Evolutionary conservation across 371 early-diverging fungal genomes (phyloP).

Genomic region (Mortierella sp.): DNA sequence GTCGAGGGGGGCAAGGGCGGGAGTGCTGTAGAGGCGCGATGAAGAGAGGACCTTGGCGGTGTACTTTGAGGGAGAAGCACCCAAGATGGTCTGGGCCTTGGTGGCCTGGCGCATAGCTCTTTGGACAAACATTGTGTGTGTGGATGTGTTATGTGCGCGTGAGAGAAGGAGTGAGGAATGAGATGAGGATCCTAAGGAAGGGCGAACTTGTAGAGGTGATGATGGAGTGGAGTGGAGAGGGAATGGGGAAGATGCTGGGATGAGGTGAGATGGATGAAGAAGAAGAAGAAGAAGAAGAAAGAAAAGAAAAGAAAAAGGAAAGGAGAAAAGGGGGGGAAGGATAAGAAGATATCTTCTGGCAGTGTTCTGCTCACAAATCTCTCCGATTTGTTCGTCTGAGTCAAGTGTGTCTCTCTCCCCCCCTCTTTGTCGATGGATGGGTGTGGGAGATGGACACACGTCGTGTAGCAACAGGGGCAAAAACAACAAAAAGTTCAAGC

Average conservation of each 20-base stretch:
- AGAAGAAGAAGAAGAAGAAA: background rate
- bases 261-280: slow-evolving; percentile 10
- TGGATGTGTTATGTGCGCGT: background rate
- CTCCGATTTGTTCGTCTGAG: slow-evolving; percentile 13
- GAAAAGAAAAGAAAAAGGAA: background rate
- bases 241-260: background rate
- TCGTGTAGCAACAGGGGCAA: background rate
- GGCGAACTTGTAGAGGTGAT: background rate
- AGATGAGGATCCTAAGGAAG: background rate
- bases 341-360: background rate
- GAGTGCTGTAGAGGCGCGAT: slow-evolving; percentile 44
- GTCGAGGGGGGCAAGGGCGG: slow-evolving; percentile 45
- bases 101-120: slow-evolving; percentile 52
- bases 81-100: slow-evolving; percentile 44
- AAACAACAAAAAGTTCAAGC: slow-evolving; percentile 27
- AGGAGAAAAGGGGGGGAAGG: background rate
- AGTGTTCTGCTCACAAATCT: slow-evolving; percentile 3
- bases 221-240: slow-evolving; percentile 6
- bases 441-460: background rate
- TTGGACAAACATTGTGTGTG: slow-evolving; percentile 46
- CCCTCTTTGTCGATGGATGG: background rate
- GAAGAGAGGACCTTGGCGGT: slow-evolving; percentile 43
- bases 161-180: background rate
- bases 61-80: slow-evolving; percentile 24
- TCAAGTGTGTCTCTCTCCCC: slow-evolving; percentile 9